Base-by-base conservation (phyloP, 257 asterid species). In the Asclepias syriaca region DNA sequence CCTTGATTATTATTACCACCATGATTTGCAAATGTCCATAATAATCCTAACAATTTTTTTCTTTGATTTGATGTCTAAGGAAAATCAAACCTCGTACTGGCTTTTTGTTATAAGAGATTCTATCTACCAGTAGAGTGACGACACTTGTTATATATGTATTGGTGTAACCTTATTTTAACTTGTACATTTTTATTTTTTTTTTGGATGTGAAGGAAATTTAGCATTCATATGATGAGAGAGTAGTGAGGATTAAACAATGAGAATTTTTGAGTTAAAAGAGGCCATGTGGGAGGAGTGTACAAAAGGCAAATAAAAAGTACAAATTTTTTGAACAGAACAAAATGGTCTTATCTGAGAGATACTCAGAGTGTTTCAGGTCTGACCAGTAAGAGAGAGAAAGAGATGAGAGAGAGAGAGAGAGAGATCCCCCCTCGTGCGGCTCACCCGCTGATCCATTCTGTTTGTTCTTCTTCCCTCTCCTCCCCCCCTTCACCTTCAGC, bases 401-500 rank as follows among this genome's bases (percentile, higher is more conserved):
- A 12, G n/a, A 19, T 3, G 69, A 64, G 68, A 19, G 57, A 37
- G 71, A 66, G 55, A 21, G 70, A 43, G 71, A 37, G 50, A 5
- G 60, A 76, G 89, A 83, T 86, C 88, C 75, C 71, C 88, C 91
- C 91, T 86, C 95, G 91, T 88, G 91, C 85, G 94, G 78, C 87
- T 84, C 87, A 87, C 79, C 74, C 81, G 85, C 86, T 82, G 87
- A 79, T 76, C 83, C 84, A 58, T 80, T 76, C 81, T 73, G 74
- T 78, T 79, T 85, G 80, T 79, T 69, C 54, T 74, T 34, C 77
- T 77, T 14, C 75, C 77, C 37, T 69, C 54, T 74, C 27, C 77
- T 76, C 11, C 74, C 77, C 77, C 11, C 74, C 77, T 29, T 24
- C 74, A 56, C 19, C 40, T 48, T 16, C 19, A 2, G 64, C 32